These are phyloP conservation scores for Chamaecrista fasciculata DNA, from an alignment of 306 rosid species.

Conservation along the genomic window DNA sequence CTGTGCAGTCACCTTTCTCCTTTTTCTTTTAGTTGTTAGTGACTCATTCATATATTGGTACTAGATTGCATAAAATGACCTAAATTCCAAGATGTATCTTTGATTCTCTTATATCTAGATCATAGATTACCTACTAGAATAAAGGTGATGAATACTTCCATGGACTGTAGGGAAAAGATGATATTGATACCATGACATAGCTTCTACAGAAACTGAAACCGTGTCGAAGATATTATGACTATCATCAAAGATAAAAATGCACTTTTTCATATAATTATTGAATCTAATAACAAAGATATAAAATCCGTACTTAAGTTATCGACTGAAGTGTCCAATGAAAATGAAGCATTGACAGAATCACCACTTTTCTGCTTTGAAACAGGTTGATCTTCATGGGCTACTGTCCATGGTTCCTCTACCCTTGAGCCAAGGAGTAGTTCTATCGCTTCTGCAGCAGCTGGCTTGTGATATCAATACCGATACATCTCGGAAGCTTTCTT, in stretches of 20 bases:
- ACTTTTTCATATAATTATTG: too few relatives aligned
- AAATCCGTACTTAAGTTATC: too few relatives aligned
- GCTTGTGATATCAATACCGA: slow-evolving; percentile 83
- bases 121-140: background rate
- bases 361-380: slow-evolving; percentile 25
- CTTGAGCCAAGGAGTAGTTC: slow-evolving; percentile 95
- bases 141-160: background rate
- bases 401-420: slow-evolving; percentile 69
- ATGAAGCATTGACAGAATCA: slow-evolving; percentile 6
- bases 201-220: too few relatives aligned
- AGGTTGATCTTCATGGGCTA: slow-evolving; percentile 80
- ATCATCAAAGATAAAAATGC: too few relatives aligned
- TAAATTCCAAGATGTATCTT: too few relatives aligned
- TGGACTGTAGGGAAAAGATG: too few relatives aligned
- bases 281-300: too few relatives aligned
- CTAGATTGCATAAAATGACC: too few relatives aligned
- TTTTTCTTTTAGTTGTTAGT: too few relatives aligned
- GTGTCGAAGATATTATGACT: too few relatives aligned
- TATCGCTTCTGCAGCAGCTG: slow-evolving; percentile 92
- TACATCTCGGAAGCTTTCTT: slow-evolving; percentile 52
- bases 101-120: background rate
- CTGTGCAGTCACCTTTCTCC: background rate
- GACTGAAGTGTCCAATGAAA: background rate
- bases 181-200: too few relatives aligned
- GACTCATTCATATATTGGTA: too few relatives aligned